These are phyloP conservation scores for Phaeophleospora eucalypticola DNA, from an alignment of 2,329 filamentous ascomycete genomes.

Conservation along the genomic window DNA sequence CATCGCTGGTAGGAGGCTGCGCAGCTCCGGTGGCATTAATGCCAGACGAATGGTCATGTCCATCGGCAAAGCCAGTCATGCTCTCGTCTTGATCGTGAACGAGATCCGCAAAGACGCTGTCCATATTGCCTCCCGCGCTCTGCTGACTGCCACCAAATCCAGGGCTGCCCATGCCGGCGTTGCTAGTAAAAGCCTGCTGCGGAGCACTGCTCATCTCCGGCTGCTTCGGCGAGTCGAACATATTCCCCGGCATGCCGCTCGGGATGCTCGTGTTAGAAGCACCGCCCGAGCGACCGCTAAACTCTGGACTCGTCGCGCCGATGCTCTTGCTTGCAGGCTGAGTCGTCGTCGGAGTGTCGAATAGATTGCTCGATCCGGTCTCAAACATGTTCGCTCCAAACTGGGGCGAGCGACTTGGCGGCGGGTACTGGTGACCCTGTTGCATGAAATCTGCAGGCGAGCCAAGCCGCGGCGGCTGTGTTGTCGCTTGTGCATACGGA, in stretches of 20 bases:
- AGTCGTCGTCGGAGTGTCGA: constrained; percentile 22
- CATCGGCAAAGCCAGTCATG: constrained; percentile 21
- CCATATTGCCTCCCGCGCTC: constrained; percentile 28
- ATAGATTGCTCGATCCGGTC: constrained; percentile 21
- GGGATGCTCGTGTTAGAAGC: constrained; percentile 9
- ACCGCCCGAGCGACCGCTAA: constrained; percentile 7
- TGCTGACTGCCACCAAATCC: constrained; percentile 31
- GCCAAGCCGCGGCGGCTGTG: constrained; percentile 22
- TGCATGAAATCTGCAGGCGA: constrained; percentile 27
- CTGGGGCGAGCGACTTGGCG: constrained; percentile 15
- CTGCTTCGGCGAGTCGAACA: constrained; percentile 33
- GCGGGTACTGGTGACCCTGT: constrained; percentile 13
- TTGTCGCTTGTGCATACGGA: constrained; percentile 7
- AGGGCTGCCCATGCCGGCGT: constrained; percentile 28
- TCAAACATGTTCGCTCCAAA: constrained; percentile 27
- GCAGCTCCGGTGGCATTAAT: constrained; percentile 6
- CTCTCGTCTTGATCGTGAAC: constrained; percentile 31
- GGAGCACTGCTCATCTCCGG: constrained; percentile 10
- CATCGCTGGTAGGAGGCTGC: constrained; percentile 2
- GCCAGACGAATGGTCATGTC: constrained; percentile 17
- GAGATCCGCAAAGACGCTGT: constrained; percentile 35
- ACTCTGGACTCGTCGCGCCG: constrained; percentile 12
- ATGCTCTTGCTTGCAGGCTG: constrained; percentile 13
- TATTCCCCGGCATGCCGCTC: constrained; percentile 20
- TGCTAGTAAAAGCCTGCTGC: constrained; percentile 17